Evolutionary conservation across 495 filamentous ascomycete species (phyloP).

Genomic region (Penicillium goetzii): DNA sequence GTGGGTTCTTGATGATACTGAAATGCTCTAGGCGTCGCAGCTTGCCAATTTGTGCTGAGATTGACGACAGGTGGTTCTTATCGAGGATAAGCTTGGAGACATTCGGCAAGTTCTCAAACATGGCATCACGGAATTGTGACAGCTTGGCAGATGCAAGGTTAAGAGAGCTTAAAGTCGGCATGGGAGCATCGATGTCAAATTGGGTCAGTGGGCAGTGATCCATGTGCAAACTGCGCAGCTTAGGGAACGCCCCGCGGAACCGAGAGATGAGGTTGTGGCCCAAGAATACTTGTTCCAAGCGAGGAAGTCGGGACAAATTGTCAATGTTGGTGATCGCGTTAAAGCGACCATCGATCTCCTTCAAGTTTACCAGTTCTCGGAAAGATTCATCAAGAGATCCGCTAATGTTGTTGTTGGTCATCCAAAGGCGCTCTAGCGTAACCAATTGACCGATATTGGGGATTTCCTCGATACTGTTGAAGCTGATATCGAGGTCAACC

Average conservation of each 20-base stretch:
- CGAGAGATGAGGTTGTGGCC: conserved; percentile 91
- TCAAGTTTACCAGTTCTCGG: conserved; percentile 71
- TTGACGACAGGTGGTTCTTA: conserved; percentile 91
- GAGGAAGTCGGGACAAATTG: conserved; percentile 77
- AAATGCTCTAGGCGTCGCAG: conserved; percentile 85
- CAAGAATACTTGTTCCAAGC: conserved; percentile 80
- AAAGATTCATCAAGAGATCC: conserved; percentile 74
- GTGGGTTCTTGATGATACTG: conserved; percentile 88
- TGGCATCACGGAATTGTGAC: conserved; percentile 76
- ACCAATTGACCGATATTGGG: conserved; percentile 78
- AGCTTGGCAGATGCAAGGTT: conserved; percentile 89
- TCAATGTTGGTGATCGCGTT: conserved; percentile 88
- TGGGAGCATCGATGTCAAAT: conserved; percentile 76
- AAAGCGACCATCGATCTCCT: conserved; percentile 91
- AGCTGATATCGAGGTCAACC: conserved; percentile 94
- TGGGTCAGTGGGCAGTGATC: conserved; percentile 93
- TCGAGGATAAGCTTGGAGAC: conserved; percentile 86
- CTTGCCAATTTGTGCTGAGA: conserved; percentile 82
- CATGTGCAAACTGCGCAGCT: conserved; percentile 78
- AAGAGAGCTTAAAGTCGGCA: conserved; percentile 80
- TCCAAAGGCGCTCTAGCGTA: conserved; percentile 84
- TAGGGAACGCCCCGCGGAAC: conserved; percentile 83
- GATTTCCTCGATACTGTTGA: conserved; percentile 81
- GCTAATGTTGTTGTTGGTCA: conserved; percentile 88
- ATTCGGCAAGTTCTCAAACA: conserved; percentile 86